A percentile compares a stretch with the other conserved stretches of the same genome.
These are phyloP conservation scores for Parasarocladium wereldwijsianum DNA, from an alignment of 2,329 filamentous ascomycete genomes.

Conservation along the genomic window DNA sequence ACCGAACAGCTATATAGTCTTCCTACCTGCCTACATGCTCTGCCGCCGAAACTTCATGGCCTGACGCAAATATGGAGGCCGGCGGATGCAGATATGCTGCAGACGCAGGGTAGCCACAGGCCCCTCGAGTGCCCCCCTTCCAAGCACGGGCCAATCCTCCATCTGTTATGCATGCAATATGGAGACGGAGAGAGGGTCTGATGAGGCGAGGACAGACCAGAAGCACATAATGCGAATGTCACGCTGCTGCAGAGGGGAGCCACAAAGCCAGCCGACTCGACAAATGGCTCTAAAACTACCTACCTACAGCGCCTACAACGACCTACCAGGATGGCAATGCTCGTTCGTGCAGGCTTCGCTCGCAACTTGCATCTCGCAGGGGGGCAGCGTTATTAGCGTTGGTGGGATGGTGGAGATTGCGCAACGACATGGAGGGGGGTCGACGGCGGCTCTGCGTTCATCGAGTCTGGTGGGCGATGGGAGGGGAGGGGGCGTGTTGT, in stretches of 20 bases:
- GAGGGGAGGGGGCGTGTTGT: not conserved
- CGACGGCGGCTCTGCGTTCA: slow-evolving; percentile 4
- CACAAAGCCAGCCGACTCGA: slow-evolving; percentile 3
- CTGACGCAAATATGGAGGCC: too few species aligned
- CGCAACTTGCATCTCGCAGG: too few species aligned
- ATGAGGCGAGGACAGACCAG: slow-evolving; percentile 1
- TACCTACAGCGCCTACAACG: too few species aligned
- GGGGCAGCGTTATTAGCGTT: slow-evolving; percentile 4
- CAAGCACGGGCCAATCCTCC: slow-evolving; percentile 3
- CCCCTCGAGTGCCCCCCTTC: slow-evolving; percentile 1
- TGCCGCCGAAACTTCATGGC: not conserved
- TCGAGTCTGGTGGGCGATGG: too few species aligned
- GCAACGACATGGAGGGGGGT: slow-evolving; percentile 4
- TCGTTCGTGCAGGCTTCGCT: slow-evolving; percentile 3
- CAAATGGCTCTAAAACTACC: too few species aligned
- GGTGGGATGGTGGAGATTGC: slow-evolving; percentile 4
- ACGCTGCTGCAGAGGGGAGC: slow-evolving; percentile 2
- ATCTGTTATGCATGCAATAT: slow-evolving; percentile 4
- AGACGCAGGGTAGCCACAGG: slow-evolving; percentile 4
- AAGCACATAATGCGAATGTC: slow-evolving; percentile 1
- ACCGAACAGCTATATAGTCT: slow-evolving; percentile 5
- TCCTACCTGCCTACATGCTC: not conserved
- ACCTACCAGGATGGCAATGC: slow-evolving; percentile 3
- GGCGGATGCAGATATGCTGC: too few species aligned
- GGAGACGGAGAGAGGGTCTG: slow-evolving; percentile 5